Evolutionary conservation across 2,329 filamentous ascomycete genomes (phyloP), one percentile per base, ranked within the genome.

Genomic region (Chaetomium olivaceum): DNA sequence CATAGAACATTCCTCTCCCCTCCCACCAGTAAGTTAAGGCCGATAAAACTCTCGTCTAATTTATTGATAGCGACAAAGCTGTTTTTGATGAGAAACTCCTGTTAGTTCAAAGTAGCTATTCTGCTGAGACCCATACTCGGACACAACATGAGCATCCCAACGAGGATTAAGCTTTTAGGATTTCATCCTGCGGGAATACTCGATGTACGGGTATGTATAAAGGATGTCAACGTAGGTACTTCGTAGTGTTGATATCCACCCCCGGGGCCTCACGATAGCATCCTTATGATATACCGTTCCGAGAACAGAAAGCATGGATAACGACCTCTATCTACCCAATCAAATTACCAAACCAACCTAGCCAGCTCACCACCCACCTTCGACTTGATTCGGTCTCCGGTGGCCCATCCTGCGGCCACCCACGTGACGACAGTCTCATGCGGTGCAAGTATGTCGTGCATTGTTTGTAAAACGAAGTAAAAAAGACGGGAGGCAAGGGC

Each of bases 361-460:
- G n/a, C 27, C 25, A 54, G 5, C 23, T 54, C 51, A 54, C 50
- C 23, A 25, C 21, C 25, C 4, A 54, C 23, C 5, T 36, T 12
- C 8, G 9, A 36, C 9, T 12, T 12, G 8, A 12, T 36, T 36
- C 14, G 39, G 29, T 2, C 31, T 23, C n/a, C 14, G 29, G 66
- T 66, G 70, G 71, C 73, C 73, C 63, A 55, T 70, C 68, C 69
- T 74, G 72, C 73, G 71, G 69, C 73, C 73, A 58, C 54, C 69
- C 73, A 75, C 73, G 72, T 75, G 73, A 73, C 64, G 48, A 1
- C 4, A 16, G n/a, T 25, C 39, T 68, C 57, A 68, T 75, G 73
- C 73, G 70, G 71, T 71, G 73, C 71, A 73, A 67, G 67, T 73
- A 74, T 74, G 73, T 75, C 67, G 68, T 74, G 73, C 73, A 74